phyloP scores from a whole-genome alignment of 1,139 yeast species.

The Kurtzmaniella quercitrusa region DNA sequence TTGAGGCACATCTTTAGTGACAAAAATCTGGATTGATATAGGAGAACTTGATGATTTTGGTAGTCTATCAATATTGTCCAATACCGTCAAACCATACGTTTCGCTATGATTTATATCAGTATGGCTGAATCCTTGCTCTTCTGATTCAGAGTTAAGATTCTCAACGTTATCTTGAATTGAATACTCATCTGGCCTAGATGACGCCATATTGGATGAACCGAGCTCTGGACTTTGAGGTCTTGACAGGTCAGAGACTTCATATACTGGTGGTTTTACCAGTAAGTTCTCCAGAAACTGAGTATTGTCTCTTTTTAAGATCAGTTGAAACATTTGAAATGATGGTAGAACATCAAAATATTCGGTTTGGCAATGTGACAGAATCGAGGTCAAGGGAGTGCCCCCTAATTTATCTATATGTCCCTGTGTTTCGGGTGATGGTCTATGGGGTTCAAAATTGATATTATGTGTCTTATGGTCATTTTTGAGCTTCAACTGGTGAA shows the following conservation, averaged over 20 bases:
- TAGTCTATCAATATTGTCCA: slow-evolving; percentile 42
- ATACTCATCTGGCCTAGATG: not conserved
- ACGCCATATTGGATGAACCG: not conserved
- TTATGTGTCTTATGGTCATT: slow-evolving; percentile 7
- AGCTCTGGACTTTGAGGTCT: slow-evolving; percentile 14
- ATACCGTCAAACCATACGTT: slow-evolving; percentile 39
- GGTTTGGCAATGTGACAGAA: slow-evolving; percentile 31
- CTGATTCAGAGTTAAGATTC: not conserved
- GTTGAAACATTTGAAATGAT: slow-evolving; percentile 61
- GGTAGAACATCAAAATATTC: slow-evolving; percentile 56
- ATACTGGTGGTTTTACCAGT: slow-evolving; percentile 35
- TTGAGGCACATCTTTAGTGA: slow-evolving; percentile 38
- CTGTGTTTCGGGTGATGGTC: slow-evolving; percentile 35
- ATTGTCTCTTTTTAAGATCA: slow-evolving; percentile 48
- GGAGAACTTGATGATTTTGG: slow-evolving; percentile 35
- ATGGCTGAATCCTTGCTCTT: not conserved
- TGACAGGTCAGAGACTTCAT: slow-evolving; percentile 32
- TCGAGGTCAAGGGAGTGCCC: slow-evolving; percentile 18
- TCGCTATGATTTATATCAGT: slow-evolving; percentile 10
- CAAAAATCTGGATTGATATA: slow-evolving; percentile 39
- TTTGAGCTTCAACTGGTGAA: not conserved
- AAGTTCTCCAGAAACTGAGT: slow-evolving; percentile 39
- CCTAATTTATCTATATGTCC: slow-evolving; percentile 27
- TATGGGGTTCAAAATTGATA: slow-evolving; percentile 20
- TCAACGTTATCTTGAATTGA: not conserved